Evolutionary conservation across 73 alveolate genomes (phyloP).

Genomic region (Tetrahymena borealis): DNA sequence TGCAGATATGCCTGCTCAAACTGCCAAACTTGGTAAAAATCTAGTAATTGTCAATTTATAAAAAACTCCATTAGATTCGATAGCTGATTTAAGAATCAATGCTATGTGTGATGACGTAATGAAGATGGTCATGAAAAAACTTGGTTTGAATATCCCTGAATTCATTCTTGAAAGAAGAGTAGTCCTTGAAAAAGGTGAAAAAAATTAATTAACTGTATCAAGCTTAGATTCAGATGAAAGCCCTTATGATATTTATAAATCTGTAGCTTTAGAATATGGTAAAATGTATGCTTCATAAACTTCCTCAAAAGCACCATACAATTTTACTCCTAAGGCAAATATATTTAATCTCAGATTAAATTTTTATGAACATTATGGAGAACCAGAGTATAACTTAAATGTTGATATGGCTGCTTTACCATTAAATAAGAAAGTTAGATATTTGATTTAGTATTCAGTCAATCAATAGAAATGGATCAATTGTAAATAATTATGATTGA

Average conservation of each 20-base stretch:
- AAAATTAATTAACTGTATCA: neutral
- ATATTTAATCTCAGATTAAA: neutral
- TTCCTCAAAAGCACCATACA: neutral
- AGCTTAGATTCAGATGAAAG: neutral
- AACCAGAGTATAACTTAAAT: neutral
- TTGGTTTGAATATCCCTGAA: neutral
- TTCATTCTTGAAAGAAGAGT: neutral
- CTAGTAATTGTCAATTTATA: neutral
- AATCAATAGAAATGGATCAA: neutral
- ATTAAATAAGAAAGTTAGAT: neutral
- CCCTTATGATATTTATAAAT: neutral
- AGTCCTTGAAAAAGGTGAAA: neutral
- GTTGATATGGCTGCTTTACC: neutral
- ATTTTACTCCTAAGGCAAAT: neutral
- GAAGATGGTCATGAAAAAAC: neutral
- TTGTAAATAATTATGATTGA: neutral
- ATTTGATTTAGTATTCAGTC: neutral
- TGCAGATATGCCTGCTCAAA: constrained; percentile 74
- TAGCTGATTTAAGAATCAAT: neutral
- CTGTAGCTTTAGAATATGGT: neutral
- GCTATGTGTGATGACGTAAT: neutral
- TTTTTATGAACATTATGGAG: neutral
- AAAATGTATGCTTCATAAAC: neutral
- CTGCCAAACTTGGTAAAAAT: constrained; percentile 43
- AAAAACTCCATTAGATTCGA: neutral